phyloP scores from a whole-genome alignment of 2,329 filamentous ascomycete species.

The Berkeleyomyces rouxiae region DNA sequence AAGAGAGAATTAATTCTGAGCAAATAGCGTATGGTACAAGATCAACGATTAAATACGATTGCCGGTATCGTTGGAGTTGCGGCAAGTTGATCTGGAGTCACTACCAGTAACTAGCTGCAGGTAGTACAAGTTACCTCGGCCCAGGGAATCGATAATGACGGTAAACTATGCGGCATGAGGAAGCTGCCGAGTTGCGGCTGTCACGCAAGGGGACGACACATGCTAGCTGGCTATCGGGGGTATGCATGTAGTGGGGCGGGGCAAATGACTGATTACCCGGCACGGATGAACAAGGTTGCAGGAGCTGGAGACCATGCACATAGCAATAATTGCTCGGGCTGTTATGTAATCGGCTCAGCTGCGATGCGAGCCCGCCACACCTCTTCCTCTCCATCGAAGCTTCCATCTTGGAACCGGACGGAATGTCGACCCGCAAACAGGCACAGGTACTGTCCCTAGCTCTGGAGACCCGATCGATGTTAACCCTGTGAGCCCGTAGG shows the following conservation, averaged over 20 bases:
- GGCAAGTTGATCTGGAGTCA: neutral
- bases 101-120: no score
- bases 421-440: neutral
- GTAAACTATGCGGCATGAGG: neutral
- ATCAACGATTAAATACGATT: no score
- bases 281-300: no score
- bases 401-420: neutral
- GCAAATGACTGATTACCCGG: neutral
- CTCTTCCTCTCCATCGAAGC: neutral
- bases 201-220: neutral
- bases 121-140: neutral
- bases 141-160: neutral
- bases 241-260: neutral
- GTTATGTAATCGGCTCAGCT: neutral
- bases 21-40: no score
- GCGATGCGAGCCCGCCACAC: neutral
- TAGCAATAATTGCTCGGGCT: no score
- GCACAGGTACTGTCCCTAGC: neutral
- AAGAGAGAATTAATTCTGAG: no score
- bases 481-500: conserved; percentile 17
- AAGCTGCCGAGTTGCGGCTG: neutral
- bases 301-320: no score
- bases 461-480: neutral
- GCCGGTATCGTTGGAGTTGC: no score
- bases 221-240: neutral